phyloP scores from a whole-genome alignment of 2,329 filamentous ascomycete genomes.

The Fusarium mangiferae region DNA sequence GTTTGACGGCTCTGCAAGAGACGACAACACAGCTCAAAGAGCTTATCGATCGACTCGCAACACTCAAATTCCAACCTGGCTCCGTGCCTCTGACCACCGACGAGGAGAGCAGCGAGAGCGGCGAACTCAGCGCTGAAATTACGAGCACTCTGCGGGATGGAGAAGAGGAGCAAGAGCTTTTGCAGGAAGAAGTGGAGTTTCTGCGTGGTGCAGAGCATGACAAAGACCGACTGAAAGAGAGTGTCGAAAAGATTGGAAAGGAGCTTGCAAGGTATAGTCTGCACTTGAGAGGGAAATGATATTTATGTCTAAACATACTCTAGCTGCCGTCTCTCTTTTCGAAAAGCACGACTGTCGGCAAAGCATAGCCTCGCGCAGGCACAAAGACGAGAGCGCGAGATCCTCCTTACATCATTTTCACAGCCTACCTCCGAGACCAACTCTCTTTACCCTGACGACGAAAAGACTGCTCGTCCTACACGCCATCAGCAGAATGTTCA shows the following conservation, averaged over 20 bases:
- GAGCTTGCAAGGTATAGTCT: conserved; percentile 74
- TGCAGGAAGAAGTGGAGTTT: conserved; percentile 82
- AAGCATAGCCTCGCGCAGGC: conserved; percentile 79
- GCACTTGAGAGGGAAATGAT: neutral
- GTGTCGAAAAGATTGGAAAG: conserved; percentile 71
- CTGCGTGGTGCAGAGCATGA: conserved; percentile 66
- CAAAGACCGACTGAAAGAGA: conserved; percentile 72
- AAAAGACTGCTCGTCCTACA: conserved; percentile 37
- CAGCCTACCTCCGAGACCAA: conserved; percentile 52
- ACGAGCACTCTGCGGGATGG: conserved; percentile 79
- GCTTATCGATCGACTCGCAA: conserved; percentile 68
- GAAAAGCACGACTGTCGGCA: conserved; percentile 82
- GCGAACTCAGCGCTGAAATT: conserved; percentile 84
- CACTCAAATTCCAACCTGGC: conserved; percentile 68
- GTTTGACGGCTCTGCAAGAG: conserved; percentile 69
- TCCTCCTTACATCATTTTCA: conserved; percentile 75
- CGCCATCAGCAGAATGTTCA: conserved; percentile 41
- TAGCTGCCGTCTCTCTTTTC: conserved; percentile 74
- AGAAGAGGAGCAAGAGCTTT: conserved; percentile 84
- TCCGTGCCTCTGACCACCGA: conserved; percentile 62
- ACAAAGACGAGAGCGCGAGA: conserved; percentile 78
- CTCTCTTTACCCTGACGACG: conserved; percentile 43
- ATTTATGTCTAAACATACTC: conserved; percentile 15
- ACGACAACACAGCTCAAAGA: conserved; percentile 67
- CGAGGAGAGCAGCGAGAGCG: conserved; percentile 64